Percentiles rank a stretch among this genome's conserved stretches.
phyloP scores from a whole-genome alignment of 208 protist genomes.

The Lotmaria passim region DNA sequence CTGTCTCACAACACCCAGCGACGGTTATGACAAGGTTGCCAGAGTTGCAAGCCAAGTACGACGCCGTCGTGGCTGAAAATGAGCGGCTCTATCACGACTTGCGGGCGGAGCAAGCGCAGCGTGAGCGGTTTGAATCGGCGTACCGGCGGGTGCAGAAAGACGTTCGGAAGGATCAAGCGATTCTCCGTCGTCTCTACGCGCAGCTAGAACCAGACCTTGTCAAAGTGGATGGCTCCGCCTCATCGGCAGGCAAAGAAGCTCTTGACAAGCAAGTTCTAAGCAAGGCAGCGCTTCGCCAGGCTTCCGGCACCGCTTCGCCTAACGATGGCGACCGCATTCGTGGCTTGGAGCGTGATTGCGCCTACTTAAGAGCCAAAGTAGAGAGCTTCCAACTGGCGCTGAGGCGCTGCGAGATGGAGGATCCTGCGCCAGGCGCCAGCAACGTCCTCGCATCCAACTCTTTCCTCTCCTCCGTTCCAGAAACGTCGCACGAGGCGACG shows the following conservation, averaged over 20 bases:
- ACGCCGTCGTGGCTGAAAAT: constrained; percentile 13
- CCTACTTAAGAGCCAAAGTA: constrained; percentile 1
- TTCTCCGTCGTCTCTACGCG: constrained; percentile 9
- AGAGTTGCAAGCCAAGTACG: constrained; percentile 19
- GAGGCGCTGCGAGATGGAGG: background rate
- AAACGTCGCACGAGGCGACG: background rate
- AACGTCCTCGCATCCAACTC: background rate
- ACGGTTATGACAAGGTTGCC: background rate
- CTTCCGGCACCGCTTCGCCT: background rate
- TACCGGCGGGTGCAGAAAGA: constrained; percentile 17
- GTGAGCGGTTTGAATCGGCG: background rate
- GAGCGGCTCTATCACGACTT: constrained; percentile 17
- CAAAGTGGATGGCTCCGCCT: too few species aligned
- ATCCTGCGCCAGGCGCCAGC: background rate
- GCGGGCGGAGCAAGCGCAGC: constrained; percentile 8
- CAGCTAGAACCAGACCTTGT: background rate
- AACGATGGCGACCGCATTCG: background rate
- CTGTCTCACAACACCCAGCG: too few species aligned
- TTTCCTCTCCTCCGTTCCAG: background rate
- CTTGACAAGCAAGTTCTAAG: too few species aligned
- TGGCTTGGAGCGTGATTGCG: constrained; percentile 18
- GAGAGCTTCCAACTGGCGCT: constrained; percentile 14
- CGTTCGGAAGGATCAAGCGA: constrained; percentile 3
- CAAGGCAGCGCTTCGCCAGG: background rate
- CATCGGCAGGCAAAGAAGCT: too few species aligned